Percentiles rank a stretch among this genome's conserved stretches.
Evolutionary conservation across 202 grass and related monocot genomes (phyloP).

Genomic region (Cymbopogon flexuosus): DNA sequence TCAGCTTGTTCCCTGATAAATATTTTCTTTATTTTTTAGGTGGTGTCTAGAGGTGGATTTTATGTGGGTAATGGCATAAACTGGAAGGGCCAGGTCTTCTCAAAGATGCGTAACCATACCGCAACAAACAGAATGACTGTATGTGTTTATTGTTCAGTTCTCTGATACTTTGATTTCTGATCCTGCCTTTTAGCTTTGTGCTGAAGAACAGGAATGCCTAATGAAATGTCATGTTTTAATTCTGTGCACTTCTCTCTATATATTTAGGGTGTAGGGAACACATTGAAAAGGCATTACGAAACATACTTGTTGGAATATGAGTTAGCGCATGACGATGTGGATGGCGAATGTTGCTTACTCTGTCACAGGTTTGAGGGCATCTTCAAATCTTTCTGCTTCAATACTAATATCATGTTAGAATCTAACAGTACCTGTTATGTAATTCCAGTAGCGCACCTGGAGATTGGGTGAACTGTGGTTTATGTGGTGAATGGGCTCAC

Average conservation of each 20-base stretch:
- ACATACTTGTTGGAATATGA: constrained; percentile 97
- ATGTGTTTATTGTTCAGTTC: constrained; percentile 19
- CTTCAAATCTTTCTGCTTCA: constrained; percentile 17
- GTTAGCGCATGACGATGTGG: constrained; percentile 90
- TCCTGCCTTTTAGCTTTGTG: not conserved
- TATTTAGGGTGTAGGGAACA: constrained; percentile 93
- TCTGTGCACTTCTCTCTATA: not conserved
- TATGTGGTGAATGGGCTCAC: constrained; percentile 99
- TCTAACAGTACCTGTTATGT: constrained; percentile 30
- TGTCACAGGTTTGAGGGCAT: constrained; percentile 69
- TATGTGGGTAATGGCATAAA: constrained; percentile 99
- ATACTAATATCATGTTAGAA: not conserved
- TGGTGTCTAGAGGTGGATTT: constrained; percentile 94
- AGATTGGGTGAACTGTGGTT: constrained; percentile 96
- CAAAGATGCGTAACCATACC: constrained; percentile 96
- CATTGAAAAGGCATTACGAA: constrained; percentile 92
- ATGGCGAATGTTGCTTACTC: constrained; percentile 91
- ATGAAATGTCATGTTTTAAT: constrained; percentile 22
- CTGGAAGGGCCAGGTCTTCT: constrained; percentile 98
- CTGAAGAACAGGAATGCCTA: not conserved
- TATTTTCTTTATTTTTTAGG: constrained; percentile 39
- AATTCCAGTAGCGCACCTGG: constrained; percentile 92
- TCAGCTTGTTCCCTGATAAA: constrained; percentile 1
- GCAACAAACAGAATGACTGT: constrained; percentile 95
- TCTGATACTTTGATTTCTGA: not conserved